These are phyloP conservation scores for Rosa rugosa DNA, from an alignment of 306 rosid species.

Conservation along the genomic window DNA sequence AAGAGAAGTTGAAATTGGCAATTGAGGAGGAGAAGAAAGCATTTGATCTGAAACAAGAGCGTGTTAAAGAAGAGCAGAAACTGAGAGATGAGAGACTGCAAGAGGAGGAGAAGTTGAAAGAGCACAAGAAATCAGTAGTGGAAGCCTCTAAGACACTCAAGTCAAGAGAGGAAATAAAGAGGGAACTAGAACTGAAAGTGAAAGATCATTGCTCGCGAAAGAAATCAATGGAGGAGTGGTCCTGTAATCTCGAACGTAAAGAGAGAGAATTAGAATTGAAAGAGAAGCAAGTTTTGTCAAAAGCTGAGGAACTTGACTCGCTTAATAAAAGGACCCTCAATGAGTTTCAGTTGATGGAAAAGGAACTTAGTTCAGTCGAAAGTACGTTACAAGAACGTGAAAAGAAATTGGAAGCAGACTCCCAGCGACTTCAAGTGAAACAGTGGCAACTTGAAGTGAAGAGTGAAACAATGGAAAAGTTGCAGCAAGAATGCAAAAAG, in stretches of 20 bases:
- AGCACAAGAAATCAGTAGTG: not conserved
- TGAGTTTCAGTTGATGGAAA: not conserved
- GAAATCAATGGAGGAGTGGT: not conserved
- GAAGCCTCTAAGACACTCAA: not conserved
- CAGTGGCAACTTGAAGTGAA: not conserved
- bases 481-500: too few species aligned
- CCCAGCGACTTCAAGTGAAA: not conserved
- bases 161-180: not conserved
- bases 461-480: too few species aligned
- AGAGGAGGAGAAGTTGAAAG: not conserved
- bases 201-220: not conserved
- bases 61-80: not conserved
- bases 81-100: not conserved
- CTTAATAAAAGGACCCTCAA: not conserved
- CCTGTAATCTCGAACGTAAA: not conserved
- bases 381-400: not conserved
- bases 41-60: conserved; percentile 1
- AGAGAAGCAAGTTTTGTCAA: not conserved
- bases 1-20: not conserved
- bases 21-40: conserved; percentile 9
- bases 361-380: not conserved
- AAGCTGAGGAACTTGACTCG: not conserved
- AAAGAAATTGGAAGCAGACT: not conserved
- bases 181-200: not conserved
- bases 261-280: not conserved